Conservation (phyloP, 805 yeast genomes). For the Wickerhamomyces rabaulensis region DNA sequence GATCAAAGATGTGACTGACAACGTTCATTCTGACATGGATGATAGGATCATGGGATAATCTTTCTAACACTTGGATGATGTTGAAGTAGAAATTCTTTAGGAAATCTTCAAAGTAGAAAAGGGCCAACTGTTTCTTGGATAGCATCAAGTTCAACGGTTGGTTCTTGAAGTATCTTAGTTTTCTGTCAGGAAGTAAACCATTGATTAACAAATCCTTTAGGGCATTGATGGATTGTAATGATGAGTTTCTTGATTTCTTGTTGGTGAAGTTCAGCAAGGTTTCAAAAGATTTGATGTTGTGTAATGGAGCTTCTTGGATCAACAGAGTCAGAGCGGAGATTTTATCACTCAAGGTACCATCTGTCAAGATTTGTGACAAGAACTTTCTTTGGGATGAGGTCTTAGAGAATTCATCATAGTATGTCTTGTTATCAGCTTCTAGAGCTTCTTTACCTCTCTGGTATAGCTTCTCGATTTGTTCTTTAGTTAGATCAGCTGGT, state of each 20-base stretch:
- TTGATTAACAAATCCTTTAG: constrained; percentile 80
- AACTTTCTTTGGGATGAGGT: constrained; percentile 81
- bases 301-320: constrained; percentile 93
- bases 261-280: constrained; percentile 72
- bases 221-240: constrained; percentile 85
- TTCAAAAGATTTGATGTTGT: constrained; percentile 79
- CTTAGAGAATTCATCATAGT: constrained; percentile 67
- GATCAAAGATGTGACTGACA: constrained; percentile 70
- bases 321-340: constrained; percentile 89
- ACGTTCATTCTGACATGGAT: constrained; percentile 79
- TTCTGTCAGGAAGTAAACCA: constrained; percentile 84
- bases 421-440: constrained; percentile 65
- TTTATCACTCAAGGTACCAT: constrained; percentile 94
- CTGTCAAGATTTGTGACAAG: constrained; percentile 78
- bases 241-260: constrained; percentile 90
- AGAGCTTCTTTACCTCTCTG: constrained; percentile 63
- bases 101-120: constrained; percentile 86
- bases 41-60: constrained; percentile 84
- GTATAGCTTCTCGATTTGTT: constrained; percentile 54
- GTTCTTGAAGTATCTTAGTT: constrained; percentile 72
- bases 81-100: constrained; percentile 72
- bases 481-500: constrained; percentile 31
- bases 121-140: constrained; percentile 53
- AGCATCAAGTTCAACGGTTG: constrained; percentile 46
- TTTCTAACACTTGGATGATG: constrained; percentile 72